Base-by-base conservation (phyloP, 2,329 filamentous ascomycete species). In the Aureobasidium namibiae region DNA sequence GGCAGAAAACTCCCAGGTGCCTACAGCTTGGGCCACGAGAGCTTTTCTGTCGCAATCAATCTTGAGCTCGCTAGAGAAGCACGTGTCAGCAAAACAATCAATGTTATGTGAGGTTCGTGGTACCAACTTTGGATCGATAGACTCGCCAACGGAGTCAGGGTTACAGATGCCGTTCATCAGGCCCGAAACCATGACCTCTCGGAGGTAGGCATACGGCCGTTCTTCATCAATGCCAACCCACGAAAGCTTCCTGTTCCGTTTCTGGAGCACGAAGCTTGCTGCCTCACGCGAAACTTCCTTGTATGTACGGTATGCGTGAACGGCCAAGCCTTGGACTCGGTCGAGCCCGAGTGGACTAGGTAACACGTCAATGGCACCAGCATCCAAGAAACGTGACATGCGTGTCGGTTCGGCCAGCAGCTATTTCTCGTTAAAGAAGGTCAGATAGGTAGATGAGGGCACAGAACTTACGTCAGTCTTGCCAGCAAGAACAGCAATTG, bases 141-240 rank as follows among this genome's bases (percentile, higher is more conserved):
- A 86, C 75, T 75, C 90, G 75, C 77, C 79, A 54, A 73, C 78
- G 68, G 75, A 85, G 75, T 79, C 84, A 69, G 75, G 82, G 63
- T 87, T 88, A 72, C 92, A 96, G 58, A 96, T 96, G 38, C 89
- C 85, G 67, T 86, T 87, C 89, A 96, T 94, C 60, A 96, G 80
- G 60, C 86, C 86, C 1, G 90, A 94, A 5, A 96, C 92, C 90
- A 96, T 96, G 52, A 89, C 89, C 75, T 96, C 92, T 61, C 92
- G 82, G 58, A 96, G 76, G 73, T 96, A 96, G 16, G 90, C 86
- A 74, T 91, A 96, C 1, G 91, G 90, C 70, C 92, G 88, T 66
- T 90, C 83, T 65, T 92, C 89, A 67, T 89, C 84, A 11, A 95
- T 82, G 26, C 92, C 91, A 42, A 96, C 90, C 92, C 92, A 96